Base-by-base conservation (phyloP, 2,329 filamentous ascomycete genomes). In the Blastomyces gilchristii region DNA sequence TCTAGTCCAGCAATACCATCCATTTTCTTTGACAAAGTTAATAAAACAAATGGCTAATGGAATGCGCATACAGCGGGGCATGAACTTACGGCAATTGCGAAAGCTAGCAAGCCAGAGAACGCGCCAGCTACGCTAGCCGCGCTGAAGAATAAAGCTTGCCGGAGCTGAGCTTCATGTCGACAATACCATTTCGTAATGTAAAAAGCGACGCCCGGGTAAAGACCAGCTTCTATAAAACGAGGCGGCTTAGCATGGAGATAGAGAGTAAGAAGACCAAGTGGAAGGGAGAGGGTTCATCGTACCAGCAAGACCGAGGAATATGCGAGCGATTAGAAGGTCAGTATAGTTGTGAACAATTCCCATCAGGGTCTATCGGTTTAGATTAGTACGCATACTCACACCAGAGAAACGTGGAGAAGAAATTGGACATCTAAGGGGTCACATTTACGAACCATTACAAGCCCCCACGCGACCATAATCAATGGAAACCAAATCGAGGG, bases 51-150 rank as follows among this genome's bases (percentile, higher is more conserved):
- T 12, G 49, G 49, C 49, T 16, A n/a, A 50, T 39, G 12, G 16
- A 18, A 34, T 54, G n/a, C 11, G 34, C 16, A 31, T 31, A n/a
- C 49, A 22, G 18, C 3, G 18, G 22, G 34, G 28, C 8, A 62
- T 52, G 9, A 71, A 34, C 74, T 14, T 71, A 75, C 73, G 2
- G 76, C 77, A 49, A 83, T 82, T 1, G 71, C 80, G 65, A 76
- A 82, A 1, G 82, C 82, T 0, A 83, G 71, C 22, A 83, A 70
- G 0, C 82, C 81, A 1, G 77, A 78, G 58, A 83, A 80, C 0
- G 79, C 80, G n/a, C 81, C 80, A 0, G 81, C 80, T 56, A 82
- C 69, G 50, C 75, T 77, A 1, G 77, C 77, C 0, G 79, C 78
- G 58, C 75, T 78, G 68, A 81, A 81, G 70, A 80, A 77, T 1